Evolutionary conservation across 371 early-diverging fungal species (phyloP), one percentile per base, ranked within the genome.

Genomic region (Cokeromyces recurvatus): DNA sequence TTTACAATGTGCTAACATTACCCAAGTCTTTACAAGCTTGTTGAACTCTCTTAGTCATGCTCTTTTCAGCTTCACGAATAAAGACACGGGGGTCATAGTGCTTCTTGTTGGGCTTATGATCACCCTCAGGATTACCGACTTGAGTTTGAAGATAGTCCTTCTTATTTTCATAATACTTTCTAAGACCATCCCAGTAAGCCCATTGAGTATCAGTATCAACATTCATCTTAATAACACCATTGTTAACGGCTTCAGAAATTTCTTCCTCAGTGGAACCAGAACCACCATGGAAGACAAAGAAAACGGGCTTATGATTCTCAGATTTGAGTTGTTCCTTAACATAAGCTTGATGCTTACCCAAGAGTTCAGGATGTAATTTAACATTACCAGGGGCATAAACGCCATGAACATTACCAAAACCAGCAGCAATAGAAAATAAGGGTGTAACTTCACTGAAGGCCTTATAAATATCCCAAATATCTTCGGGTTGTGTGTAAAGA

Each of bases 151-250:
- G 82, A 65, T 92, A 89, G 31, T 50, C 84, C 76, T 84, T 79
- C 74, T 87, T 78, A 53, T 61, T 60, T 51, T 85, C 78, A 53
- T 85, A 84, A 60, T 80, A 89, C 57, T 84, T 75, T 43, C 79
- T 77, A 56, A 89, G 77, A 57, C 90, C 89, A 17, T 60, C 54
- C 71, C 86, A 84, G 75, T 89, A 89, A 17, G 90, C 90, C 83
- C 80, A 89, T 66, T 89, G 90, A 25, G 89, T 89, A 45, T 74
- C 74, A 19, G 70, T 74, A 62, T 93, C 94, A 56, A 93, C 85
- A 77, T 93, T 93, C 94, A 93, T 93, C 86, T 93, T 93, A 75
- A 92, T 78, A 32, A 92, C 91, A 59, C 94, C 94, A 59, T 77
- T 52, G 37, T 45, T 27, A 43, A 93, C 91, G 34, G 93, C 94